Base-by-base conservation (phyloP, 2,329 filamentous ascomycete genomes). In the Lasiodiplodia hormozganensis region DNA sequence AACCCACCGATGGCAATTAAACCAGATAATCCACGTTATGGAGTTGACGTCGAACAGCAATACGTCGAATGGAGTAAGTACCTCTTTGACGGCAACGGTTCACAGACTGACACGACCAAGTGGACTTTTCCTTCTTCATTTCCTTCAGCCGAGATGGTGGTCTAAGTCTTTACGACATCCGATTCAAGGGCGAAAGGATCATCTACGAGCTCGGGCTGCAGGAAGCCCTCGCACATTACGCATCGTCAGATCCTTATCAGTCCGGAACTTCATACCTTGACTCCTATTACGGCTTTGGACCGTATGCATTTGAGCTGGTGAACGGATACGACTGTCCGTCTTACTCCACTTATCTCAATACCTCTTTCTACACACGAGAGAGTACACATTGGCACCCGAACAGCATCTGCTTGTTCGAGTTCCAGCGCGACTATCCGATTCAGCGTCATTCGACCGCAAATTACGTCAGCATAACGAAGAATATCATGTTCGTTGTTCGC, bases 181-280 rank as follows among this genome's bases (percentile, higher is more conserved):
- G 79, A 21, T 87, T 83, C 78, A 85, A 86, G 71, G 85, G 84
- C n/a, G 80, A 86, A 69, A 78, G 85, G 7, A 74, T 89, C 7
- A 76, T 88, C 12, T 88, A 88, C 68, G 86, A 88, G 70, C 77
- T 89, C 1, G 82, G 83, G 2, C 76, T 88, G 0, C 84, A 88
- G 73, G 86, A 88, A 74, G 85, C 86, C 0, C 75, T 87, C 8
- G 82, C 85, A 1, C 84, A 86, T 65, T 87, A 87, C 67, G 83
- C 84, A 1, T 81, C 84, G 5, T 80, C 79, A 52, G 83, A 86
- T 60, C 85, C 84, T 0, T 73, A 82, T 2, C 81, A 83, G 71
- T 82, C 81, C 1, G 81, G 81, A 18, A 83, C 81, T 0, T 76
- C 81, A 0, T 86, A 85, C 68, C 77, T 85, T 2, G 85, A 87